Evolutionary conservation across 2,329 filamentous ascomycete genomes (phyloP).

Genomic region (Cadophora malorum): DNA sequence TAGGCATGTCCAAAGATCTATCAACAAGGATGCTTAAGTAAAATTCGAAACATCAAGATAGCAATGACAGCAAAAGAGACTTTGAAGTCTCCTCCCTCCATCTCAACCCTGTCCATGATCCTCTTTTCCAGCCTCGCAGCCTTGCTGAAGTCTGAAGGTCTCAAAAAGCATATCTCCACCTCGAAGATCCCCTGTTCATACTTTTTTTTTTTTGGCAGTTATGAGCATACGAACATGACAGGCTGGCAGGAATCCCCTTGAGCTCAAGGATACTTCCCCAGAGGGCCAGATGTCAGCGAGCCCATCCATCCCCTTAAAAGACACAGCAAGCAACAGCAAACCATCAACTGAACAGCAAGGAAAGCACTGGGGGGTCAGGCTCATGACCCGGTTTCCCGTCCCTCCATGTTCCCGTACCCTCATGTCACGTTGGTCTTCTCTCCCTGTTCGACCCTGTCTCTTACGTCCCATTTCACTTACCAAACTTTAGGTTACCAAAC

Average conservation of each 20-base stretch:
- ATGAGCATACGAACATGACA: neutral
- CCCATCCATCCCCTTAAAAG: neutral
- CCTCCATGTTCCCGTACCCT: neutral
- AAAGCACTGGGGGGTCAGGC: neutral
- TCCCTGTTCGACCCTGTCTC: too few species aligned
- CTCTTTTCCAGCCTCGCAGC: conserved; percentile 10
- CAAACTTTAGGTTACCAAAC: neutral
- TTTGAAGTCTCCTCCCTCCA: neutral
- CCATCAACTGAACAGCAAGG: neutral
- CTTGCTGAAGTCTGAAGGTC: conserved; percentile 16
- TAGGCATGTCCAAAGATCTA: neutral
- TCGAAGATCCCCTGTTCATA: neutral
- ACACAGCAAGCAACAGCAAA: neutral
- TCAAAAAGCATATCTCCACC: conserved; percentile 6
- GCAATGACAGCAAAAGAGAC: neutral
- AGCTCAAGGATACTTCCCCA: conserved; percentile 7
- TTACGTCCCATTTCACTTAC: neutral
- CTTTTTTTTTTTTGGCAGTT: neutral
- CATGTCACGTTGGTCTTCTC: neutral
- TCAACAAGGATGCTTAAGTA: neutral
- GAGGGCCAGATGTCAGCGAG: neutral
- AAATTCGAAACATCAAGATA: neutral
- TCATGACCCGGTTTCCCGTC: conserved; percentile 1
- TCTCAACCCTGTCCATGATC: neutral
- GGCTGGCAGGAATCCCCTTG: conserved; percentile 6